Evolutionary conservation across 768 basidiomycete species (phyloP), one percentile per base, ranked within the genome.

Genomic region (Candolleomyces efflorescens): DNA sequence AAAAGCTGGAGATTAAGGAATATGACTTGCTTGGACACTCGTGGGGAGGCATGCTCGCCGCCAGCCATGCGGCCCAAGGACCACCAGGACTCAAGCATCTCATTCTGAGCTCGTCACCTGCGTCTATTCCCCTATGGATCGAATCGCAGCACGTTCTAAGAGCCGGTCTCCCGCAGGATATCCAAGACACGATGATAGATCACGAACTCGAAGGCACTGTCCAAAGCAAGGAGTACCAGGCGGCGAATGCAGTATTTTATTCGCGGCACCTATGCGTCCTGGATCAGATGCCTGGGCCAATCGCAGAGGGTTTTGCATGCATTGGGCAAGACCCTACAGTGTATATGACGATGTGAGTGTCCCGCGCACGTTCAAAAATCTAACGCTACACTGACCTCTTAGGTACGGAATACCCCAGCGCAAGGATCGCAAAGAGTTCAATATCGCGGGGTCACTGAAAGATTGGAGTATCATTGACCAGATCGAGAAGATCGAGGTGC

Each of bases 1-100:
- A 52, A 15, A 73, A 81, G 65, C 69, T 84, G 50, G 73, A 67
- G 2, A 75, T 83, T 56, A 70, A 69, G 49, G 64, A 76, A 36
- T 85, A 77, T 59, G 71, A 78, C 62, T 48, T 84, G 3, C 61
- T 82, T 11, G 84, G 82, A 1, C 82, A 85, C 48, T 83, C 81
- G 22, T 73, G 71, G 71, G 72, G 82, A 53, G 81, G 78, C 18
- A 83, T 83, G 79, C 73, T 85, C 17, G 78, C 67, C 12, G 67
- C 76, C 2, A 62, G 63, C 0, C 70, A 71, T 41, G 75, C 71
- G 5, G 68, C 58, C 6, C 69, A 66, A 32, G 75, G 73, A 20
- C 82, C 82, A 24, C 62, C 55, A 50, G 82, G 83, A 0, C 57
- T 85, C 44, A 71, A 73, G 60, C 68, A 71, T 48, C 72, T 84